phyloP scores from a whole-genome alignment of 2,329 filamentous ascomycete species.

The Coniochaeta ligniaria region DNA sequence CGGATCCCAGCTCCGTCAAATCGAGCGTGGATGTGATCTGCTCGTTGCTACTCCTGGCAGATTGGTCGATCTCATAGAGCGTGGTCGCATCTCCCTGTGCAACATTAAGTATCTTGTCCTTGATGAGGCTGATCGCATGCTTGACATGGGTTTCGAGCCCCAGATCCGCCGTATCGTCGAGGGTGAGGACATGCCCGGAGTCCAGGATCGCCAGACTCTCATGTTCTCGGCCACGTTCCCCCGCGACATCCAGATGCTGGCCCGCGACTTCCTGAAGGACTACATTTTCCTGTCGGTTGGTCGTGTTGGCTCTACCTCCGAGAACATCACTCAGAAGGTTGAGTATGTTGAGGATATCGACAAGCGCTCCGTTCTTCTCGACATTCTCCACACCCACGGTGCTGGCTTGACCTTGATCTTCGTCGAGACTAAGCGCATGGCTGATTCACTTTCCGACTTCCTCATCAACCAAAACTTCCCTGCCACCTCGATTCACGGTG shows the following conservation, averaged over 20 bases:
- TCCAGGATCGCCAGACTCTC: constrained; percentile 84
- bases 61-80: constrained; percentile 96
- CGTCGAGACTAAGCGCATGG: constrained; percentile 99
- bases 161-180: constrained; percentile 98
- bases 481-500: constrained; percentile 96
- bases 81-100: constrained; percentile 91
- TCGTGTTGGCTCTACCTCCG: constrained; percentile 97
- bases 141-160: constrained; percentile 99
- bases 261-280: constrained; percentile 96
- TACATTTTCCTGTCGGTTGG: constrained; percentile 99
- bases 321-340: constrained; percentile 99
- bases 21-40: constrained; percentile 93
- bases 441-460: constrained; percentile 95
- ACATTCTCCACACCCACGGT: constrained; percentile 92
- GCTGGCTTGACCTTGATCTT: constrained; percentile 90
- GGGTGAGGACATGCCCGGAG: constrained; percentile 91
- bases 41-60: constrained; percentile 95
- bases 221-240: constrained; percentile 99
- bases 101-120: constrained; percentile 99
- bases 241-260: constrained; percentile 97
- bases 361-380: constrained; percentile 95
- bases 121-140: constrained; percentile 98
- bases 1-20: constrained; percentile 94
- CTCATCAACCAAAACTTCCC: constrained; percentile 98
- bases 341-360: constrained; percentile 94